These are phyloP conservation scores for Neoascochyta sp. DNA, from an alignment of 2,329 filamentous ascomycete species.

Conservation along the genomic window DNA sequence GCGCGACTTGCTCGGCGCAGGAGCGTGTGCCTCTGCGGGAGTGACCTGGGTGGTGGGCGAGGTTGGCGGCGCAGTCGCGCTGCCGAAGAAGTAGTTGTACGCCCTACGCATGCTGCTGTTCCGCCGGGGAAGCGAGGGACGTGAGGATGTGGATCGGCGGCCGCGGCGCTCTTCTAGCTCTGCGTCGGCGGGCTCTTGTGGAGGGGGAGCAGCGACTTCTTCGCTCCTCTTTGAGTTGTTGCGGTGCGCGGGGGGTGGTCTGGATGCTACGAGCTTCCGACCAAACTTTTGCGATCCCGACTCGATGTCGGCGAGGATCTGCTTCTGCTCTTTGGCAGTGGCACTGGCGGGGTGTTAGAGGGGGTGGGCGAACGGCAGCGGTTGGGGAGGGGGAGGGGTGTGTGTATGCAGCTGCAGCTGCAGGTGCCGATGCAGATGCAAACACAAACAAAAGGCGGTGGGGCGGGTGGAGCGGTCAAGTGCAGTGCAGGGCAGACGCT, in stretches of 20 bases:
- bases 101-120: constrained; percentile 40
- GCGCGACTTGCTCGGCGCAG: constrained; percentile 18
- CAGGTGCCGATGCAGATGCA: too few species aligned
- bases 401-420: too few species aligned
- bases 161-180: constrained; percentile 32
- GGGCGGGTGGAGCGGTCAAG: too few species aligned
- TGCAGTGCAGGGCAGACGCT: too few species aligned
- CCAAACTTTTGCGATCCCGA: constrained; percentile 37
- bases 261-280: constrained; percentile 26
- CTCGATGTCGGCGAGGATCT: constrained; percentile 40
- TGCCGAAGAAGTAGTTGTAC: constrained; percentile 42
- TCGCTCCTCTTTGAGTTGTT: constrained; percentile 23
- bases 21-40: constrained; percentile 18
- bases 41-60: constrained; percentile 28
- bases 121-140: constrained; percentile 36
- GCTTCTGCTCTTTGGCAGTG: constrained; percentile 36
- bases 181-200: constrained; percentile 22
- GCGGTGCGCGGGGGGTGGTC: constrained; percentile 18
- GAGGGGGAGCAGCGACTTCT: constrained; percentile 27
- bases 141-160: constrained; percentile 30
- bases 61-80: constrained; percentile 20
- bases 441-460: too few species aligned
- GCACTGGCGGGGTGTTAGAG: constrained; percentile 19
- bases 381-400: too few species aligned
- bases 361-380: constrained; percentile 1